Evolutionary conservation across 2,329 filamentous ascomycete genomes (phyloP), one percentile per base, ranked within the genome.

Genomic region (Aspergillus glaucus): DNA sequence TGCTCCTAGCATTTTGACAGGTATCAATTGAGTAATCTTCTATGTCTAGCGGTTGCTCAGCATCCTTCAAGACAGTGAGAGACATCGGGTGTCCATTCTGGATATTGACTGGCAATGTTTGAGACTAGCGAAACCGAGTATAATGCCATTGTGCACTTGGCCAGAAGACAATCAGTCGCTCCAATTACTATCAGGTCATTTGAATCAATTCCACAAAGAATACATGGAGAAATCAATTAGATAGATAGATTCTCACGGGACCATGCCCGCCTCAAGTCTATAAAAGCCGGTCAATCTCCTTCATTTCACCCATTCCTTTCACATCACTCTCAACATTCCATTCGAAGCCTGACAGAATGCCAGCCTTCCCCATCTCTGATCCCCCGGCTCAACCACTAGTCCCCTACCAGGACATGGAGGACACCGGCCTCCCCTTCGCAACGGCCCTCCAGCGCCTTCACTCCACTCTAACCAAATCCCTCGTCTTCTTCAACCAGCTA

Each of bases 401-500:
- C 19, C 6, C n/a, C 40, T n/a, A 14, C 15, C 19, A 22, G 7
- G 19, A 36, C n/a, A 37, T 43, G 14, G 42, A 24, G 14, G 21
- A 44, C 14, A 14, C 46, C 19, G n/a, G 24, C 4, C n/a, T 48
- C 21, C 28, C 48, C 17, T 55, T 59, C 41, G 43, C 44, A 22
- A 42, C 44, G 22, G 56, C 56, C 10, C 49, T 53, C 39, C 40
- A 40, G 5, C 50, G 49, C 28, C 45, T 60, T 5, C 45, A 47
- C 43, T 41, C 32, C 4, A 49, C 54, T 1, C 39, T 63, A 6
- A 47, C 40, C 14, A 50, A 57, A 15, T 53, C 58, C 3, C 53
- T 53, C 14, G 28, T 46, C 7, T 55, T 57, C 43, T 62, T 60
- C 48, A 50, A 47, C 5, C 37, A 45, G 10, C 58, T 63, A 22